Evolutionary conservation across 768 basidiomycete genomes (phyloP).

Genomic region (Tricholomella constricta): DNA sequence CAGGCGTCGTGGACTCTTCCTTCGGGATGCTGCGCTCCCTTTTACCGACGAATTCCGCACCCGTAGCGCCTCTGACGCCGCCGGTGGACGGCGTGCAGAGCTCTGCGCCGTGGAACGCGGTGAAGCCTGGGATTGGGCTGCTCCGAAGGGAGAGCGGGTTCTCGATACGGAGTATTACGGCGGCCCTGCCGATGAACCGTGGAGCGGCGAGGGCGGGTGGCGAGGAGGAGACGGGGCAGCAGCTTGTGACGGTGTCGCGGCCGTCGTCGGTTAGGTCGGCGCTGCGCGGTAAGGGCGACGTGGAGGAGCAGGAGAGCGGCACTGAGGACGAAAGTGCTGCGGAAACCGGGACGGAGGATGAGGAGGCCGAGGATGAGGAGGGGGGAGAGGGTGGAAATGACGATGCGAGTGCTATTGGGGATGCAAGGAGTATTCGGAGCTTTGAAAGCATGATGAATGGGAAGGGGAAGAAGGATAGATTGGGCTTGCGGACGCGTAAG

Average conservation of each 20-base stretch:
- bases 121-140: slow-evolving; percentile 62
- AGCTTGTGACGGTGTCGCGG: slow-evolving; percentile 47
- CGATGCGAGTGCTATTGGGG: slow-evolving; percentile 43
- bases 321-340: slow-evolving; percentile 21
- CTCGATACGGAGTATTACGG: slow-evolving; percentile 74
- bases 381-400: slow-evolving; percentile 39
- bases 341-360: slow-evolving; percentile 39
- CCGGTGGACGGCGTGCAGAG: slow-evolving; percentile 13
- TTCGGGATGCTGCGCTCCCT: slow-evolving; percentile 85
- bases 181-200: slow-evolving; percentile 58
- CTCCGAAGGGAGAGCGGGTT: slow-evolving; percentile 77
- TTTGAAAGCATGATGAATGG: slow-evolving; percentile 85
- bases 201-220: slow-evolving; percentile 31
- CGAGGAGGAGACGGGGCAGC: slow-evolving; percentile 48
- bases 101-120: slow-evolving; percentile 40
- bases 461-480: slow-evolving; percentile 20
- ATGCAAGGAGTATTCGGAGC: slow-evolving; percentile 78
- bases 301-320: slow-evolving; percentile 35
- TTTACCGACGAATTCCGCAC: slow-evolving; percentile 49
- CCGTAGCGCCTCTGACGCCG: slow-evolving; percentile 22
- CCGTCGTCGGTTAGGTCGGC: slow-evolving; percentile 37
- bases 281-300: slow-evolving; percentile 33
- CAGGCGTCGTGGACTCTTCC: slow-evolving; percentile 87
- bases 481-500: slow-evolving; percentile 45
- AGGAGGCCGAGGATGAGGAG: slow-evolving; percentile 42